Conservation (phyloP, 1,139 yeast genomes). For the Eremothecium coryli region DNA sequence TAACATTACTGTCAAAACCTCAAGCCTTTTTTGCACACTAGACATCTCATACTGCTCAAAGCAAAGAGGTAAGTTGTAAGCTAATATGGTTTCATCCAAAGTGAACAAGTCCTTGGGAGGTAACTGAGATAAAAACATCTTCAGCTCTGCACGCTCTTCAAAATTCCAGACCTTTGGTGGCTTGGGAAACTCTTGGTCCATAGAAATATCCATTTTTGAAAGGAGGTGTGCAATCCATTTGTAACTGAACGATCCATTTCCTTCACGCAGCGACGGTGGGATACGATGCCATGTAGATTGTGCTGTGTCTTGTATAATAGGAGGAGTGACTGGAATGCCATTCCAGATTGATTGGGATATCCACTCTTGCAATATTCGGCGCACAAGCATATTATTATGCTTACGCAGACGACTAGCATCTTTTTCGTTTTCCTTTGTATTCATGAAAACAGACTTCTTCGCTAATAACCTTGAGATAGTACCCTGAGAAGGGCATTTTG, state of each 20-base stretch:
- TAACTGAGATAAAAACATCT: conserved; percentile 30
- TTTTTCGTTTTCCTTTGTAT: conserved; percentile 50
- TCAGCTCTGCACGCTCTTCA: conserved; percentile 43
- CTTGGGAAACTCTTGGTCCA: conserved; percentile 38
- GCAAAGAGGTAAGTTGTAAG: conserved; percentile 54
- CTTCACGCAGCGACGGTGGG: conserved; percentile 47
- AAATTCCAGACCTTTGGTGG: conserved; percentile 54
- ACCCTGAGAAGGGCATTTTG: conserved; percentile 55
- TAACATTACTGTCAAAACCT: conserved; percentile 47
- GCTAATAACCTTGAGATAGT: conserved; percentile 55
- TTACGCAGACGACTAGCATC: conserved; percentile 44
- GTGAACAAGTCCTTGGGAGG: conserved; percentile 49
- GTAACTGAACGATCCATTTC: conserved; percentile 54
- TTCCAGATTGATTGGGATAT: conserved; percentile 62
- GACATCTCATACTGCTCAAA: conserved; percentile 48
- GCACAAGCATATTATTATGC: conserved; percentile 45
- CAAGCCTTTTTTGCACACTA: conserved; percentile 28
- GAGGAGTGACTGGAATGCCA: conserved; percentile 54
- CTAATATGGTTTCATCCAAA: conserved; percentile 52
- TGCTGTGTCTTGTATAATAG: conserved; percentile 56
- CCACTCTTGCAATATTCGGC: conserved; percentile 58
- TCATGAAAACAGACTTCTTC: conserved; percentile 48
- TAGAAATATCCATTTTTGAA: conserved; percentile 44
- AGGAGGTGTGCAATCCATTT: conserved; percentile 59
- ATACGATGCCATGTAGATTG: conserved; percentile 54